Evolutionary conservation across 192 early-diverging fungal genomes (phyloP).

Genomic region (Coemansia sp.): DNA sequence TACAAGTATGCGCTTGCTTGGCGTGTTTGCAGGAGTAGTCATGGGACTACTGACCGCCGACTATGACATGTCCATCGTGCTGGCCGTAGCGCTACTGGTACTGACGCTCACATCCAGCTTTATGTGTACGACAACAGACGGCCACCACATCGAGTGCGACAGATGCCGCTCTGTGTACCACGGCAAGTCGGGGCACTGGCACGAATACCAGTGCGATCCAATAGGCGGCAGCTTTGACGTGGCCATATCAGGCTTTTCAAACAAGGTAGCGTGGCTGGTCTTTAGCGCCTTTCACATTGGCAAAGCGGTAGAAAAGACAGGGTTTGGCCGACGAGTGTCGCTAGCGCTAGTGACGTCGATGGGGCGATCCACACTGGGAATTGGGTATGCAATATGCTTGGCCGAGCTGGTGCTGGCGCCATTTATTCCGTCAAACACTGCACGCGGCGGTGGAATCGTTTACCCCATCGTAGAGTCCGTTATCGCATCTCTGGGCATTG

Average conservation of each 20-base stretch:
- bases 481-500: constrained; percentile 57
- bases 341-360: constrained; percentile 58
- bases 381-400: constrained; percentile 60
- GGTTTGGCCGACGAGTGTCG: constrained; percentile 67
- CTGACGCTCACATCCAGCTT: constrained; percentile 64
- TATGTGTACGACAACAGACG: constrained; percentile 60
- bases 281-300: constrained; percentile 78
- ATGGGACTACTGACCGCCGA: constrained; percentile 57
- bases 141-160: constrained; percentile 57
- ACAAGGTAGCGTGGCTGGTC: constrained; percentile 68
- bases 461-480: constrained; percentile 74
- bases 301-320: constrained; percentile 62
- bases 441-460: constrained; percentile 77
- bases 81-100: constrained; percentile 58
- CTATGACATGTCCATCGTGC: constrained; percentile 59
- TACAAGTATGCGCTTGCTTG: constrained; percentile 51
- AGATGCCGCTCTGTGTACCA: constrained; percentile 49
- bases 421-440: constrained; percentile 74
- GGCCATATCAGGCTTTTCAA: constrained; percentile 64
- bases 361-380: constrained; percentile 57
- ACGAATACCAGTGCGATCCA: constrained; percentile 61
- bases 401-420: constrained; percentile 65
- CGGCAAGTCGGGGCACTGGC: constrained; percentile 34
- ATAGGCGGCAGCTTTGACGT: constrained; percentile 63
- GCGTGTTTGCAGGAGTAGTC: constrained; percentile 56